Percentiles rank a stretch among this genome's conserved stretches.
Conservation (phyloP, 768 basidiomycete genomes). For the Fomitopsis pulvina region DNA sequence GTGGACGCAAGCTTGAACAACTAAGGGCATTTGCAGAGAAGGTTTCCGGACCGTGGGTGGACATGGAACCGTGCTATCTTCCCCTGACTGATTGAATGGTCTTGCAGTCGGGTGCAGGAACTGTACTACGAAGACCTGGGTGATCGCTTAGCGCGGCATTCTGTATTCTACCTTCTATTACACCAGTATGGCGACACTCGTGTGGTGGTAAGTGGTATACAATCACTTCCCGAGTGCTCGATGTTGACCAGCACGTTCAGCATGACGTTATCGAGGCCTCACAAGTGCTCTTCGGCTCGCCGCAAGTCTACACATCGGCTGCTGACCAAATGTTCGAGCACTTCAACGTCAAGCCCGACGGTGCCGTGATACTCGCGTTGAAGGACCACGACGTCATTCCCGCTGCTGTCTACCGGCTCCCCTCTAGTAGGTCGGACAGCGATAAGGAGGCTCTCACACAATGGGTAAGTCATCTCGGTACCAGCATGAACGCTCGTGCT, state of each 20-base stretch:
- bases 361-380: conserved; percentile 52
- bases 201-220: conserved; percentile 25
- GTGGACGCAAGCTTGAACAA: conserved; percentile 63
- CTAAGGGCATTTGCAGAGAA: conserved; percentile 71
- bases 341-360: conserved; percentile 20
- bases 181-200: conserved; percentile 28
- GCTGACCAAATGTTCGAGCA: conserved; percentile 26
- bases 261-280: conserved; percentile 50
- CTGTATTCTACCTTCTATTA: conserved; percentile 57
- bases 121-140: conserved; percentile 39
- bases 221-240: background rate
- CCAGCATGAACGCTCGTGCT: background rate
- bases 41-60: conserved; percentile 62
- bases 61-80: background rate
- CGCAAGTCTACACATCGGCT: conserved; percentile 40
- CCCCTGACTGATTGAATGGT: background rate
- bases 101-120: conserved; percentile 30
- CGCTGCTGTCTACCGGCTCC: conserved; percentile 34
- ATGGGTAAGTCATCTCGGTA: conserved; percentile 17
- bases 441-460: conserved; percentile 8
- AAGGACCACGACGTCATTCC: conserved; percentile 53
- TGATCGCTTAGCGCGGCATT: conserved; percentile 33
- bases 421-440: background rate
- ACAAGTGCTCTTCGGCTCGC: conserved; percentile 41
- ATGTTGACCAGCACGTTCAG: conserved; percentile 24